Conservation (phyloP, 2,329 filamentous ascomycete species). For the Penicillium sclerotigenum region DNA sequence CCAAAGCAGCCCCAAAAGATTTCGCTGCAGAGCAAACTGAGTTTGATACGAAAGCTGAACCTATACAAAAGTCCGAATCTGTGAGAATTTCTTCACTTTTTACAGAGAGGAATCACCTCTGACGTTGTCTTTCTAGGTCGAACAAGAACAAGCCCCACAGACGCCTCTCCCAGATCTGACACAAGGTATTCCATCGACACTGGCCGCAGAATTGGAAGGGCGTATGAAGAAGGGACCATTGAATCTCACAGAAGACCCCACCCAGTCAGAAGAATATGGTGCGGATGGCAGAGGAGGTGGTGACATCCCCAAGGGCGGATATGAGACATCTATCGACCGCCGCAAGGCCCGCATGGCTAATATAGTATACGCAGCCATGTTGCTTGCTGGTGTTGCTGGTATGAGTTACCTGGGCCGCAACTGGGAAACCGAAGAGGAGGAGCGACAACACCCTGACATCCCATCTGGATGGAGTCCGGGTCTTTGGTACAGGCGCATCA, state of each 20-base stretch:
- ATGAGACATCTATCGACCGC: slow-evolving; percentile 86
- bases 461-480: slow-evolving; percentile 74
- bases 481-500: slow-evolving; percentile 77
- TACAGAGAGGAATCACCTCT: slow-evolving; percentile 7
- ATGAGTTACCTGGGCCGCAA: slow-evolving; percentile 78
- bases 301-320: slow-evolving; percentile 71
- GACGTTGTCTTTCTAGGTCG: slow-evolving; percentile 28
- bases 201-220: slow-evolving; percentile 68
- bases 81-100: slow-evolving; percentile 19
- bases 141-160: slow-evolving; percentile 44
- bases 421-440: slow-evolving; percentile 76
- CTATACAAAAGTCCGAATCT: slow-evolving; percentile 28
- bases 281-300: slow-evolving; percentile 54
- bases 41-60: slow-evolving; percentile 36
- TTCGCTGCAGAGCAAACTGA: slow-evolving; percentile 40
- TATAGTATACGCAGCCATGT: slow-evolving; percentile 64
- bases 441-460: slow-evolving; percentile 63
- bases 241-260: slow-evolving; percentile 55
- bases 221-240: slow-evolving; percentile 42
- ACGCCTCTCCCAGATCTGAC: slow-evolving; percentile 83
- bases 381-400: slow-evolving; percentile 56
- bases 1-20: slow-evolving; percentile 22
- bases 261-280: slow-evolving; percentile 43
- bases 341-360: slow-evolving; percentile 74
- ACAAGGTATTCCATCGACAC: slow-evolving; percentile 89